phyloP scores from a whole-genome alignment of 257 asterid species.

The Solanum habrochaites region DNA sequence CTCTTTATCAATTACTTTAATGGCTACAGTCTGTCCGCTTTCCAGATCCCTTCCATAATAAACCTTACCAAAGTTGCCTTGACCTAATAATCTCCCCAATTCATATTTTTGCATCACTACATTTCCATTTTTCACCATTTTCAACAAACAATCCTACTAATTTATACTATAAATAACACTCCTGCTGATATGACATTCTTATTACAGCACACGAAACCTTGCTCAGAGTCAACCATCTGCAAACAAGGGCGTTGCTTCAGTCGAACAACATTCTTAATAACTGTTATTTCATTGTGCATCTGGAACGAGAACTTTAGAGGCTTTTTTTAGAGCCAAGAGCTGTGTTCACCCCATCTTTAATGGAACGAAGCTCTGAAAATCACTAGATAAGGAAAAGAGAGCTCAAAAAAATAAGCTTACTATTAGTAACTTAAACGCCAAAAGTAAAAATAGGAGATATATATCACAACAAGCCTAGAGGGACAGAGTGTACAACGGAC shows the following conservation, averaged over 20 bases:
- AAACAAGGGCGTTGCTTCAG: conserved; percentile 11
- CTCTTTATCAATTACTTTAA: conserved; percentile 71
- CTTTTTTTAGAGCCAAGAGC: conserved; percentile 1
- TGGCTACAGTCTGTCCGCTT: conserved; percentile 62
- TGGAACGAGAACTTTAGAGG: conserved; percentile 4
- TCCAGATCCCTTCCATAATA: conserved; percentile 51
- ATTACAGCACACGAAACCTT: conserved; percentile 14
- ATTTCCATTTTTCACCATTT: conserved; percentile 44
- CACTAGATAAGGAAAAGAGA: neutral
- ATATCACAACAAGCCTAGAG: neutral
- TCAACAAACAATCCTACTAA: neutral
- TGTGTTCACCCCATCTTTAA: conserved; percentile 38
- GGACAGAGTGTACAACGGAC: neutral
- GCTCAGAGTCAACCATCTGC: conserved; percentile 11
- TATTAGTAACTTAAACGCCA: neutral
- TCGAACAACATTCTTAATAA: neutral
- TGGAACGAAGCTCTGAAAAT: conserved; percentile 22
- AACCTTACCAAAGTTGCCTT: conserved; percentile 78
- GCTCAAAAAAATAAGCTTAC: neutral
- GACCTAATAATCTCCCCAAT: conserved; percentile 73
- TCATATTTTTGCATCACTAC: conserved; percentile 62
- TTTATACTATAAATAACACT: conserved; percentile 3
- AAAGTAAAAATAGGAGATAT: neutral
- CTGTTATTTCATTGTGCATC: conserved; percentile 15
- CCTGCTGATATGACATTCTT: conserved; percentile 3